phyloP scores from a whole-genome alignment of 176 grass and related monocot species.

The Zoysia pacifica region DNA sequence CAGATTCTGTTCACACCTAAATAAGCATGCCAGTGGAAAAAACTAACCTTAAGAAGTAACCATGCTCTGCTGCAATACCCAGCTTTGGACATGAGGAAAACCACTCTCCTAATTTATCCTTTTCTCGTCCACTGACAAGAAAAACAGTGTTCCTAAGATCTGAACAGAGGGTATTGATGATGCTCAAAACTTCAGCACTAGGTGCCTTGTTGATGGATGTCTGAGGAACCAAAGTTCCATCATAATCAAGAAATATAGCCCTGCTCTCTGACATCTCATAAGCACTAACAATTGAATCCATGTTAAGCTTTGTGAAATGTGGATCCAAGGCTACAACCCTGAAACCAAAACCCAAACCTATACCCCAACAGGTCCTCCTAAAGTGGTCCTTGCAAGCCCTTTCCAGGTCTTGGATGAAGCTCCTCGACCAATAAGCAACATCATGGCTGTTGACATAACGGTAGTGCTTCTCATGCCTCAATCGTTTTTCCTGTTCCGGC shows the following conservation, averaged over 20 bases:
- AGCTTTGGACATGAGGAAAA: constrained; percentile 72
- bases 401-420: constrained; percentile 74
- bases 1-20: not conserved
- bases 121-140: constrained; percentile 76
- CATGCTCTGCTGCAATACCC: constrained; percentile 86
- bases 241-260: constrained; percentile 89
- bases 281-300: constrained; percentile 73
- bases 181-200: constrained; percentile 51
- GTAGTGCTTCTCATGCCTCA: constrained; percentile 98
- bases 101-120: constrained; percentile 62
- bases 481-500: constrained; percentile 74
- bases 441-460: constrained; percentile 82
- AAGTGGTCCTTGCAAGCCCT: constrained; percentile 93
- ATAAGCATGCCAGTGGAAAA: not conserved
- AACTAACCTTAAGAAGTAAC: constrained; percentile 81
- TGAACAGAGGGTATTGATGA: constrained; percentile 79
- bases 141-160: constrained; percentile 76
- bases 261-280: constrained; percentile 71
- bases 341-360: constrained; percentile 93
- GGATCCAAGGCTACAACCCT: constrained; percentile 91
- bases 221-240: constrained; percentile 86
- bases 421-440: constrained; percentile 88
- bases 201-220: constrained; percentile 69
- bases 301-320: constrained; percentile 85
- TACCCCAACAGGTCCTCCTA: constrained; percentile 88